Percentiles rank a stretch among this genome's conserved stretches.
phyloP scores from a whole-genome alignment of 495 filamentous ascomycete species.

The Xylaria bambusicola region DNA sequence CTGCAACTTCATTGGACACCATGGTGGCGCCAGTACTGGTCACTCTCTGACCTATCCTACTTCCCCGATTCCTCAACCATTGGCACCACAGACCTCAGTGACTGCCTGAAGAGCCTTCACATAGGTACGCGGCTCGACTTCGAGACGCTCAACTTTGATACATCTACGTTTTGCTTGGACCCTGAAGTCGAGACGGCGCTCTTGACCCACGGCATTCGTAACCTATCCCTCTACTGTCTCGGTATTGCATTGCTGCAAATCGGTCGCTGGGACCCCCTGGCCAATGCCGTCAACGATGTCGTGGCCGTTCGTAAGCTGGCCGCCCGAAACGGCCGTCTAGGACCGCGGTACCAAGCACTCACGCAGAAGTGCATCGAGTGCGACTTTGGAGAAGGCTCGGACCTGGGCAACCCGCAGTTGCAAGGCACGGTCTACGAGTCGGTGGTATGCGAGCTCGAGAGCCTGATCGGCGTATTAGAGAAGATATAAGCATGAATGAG shows the following conservation, averaged over 20 bases:
- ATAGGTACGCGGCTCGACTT: conserved; percentile 4
- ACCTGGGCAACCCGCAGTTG: conserved; percentile 10
- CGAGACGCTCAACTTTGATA: neutral
- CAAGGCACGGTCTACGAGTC: neutral
- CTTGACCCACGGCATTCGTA: conserved; percentile 7
- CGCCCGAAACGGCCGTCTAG: conserved; percentile 7
- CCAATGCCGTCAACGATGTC: conserved; percentile 11
- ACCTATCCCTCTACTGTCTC: conserved; percentile 12
- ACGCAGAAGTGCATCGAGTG: conserved; percentile 20
- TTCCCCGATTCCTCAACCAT: neutral
- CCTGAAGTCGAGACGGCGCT: conserved; percentile 4
- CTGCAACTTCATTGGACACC: conserved; percentile 11
- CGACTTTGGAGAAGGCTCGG: conserved; percentile 21
- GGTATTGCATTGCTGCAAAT: conserved; percentile 22
- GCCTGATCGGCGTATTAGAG: conserved; percentile 1
- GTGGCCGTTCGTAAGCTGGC: conserved; percentile 5
- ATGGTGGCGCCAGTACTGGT: conserved; percentile 3
- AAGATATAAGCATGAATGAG: neutral
- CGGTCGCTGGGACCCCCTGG: conserved; percentile 18
- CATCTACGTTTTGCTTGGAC: neutral
- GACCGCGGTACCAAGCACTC: conserved; percentile 16
- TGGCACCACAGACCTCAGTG: neutral
- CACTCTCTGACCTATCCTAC: conserved; percentile 7
- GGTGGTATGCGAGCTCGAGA: conserved; percentile 9
- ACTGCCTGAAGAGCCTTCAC: neutral